phyloP scores from a whole-genome alignment of 2,329 filamentous ascomycete species.

The Bipolaris bicolor region DNA sequence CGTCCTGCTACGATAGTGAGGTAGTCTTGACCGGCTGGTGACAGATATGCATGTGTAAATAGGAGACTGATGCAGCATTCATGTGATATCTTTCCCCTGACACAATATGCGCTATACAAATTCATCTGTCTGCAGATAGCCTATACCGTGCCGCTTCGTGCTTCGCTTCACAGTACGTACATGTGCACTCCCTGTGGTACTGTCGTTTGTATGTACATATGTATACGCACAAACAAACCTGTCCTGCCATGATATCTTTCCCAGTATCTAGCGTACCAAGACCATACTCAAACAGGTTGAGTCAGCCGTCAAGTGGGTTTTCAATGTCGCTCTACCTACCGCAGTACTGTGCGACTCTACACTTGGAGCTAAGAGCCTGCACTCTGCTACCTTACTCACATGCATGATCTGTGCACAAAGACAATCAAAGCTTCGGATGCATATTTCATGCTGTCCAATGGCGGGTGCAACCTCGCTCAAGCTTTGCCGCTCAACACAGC shows the following conservation, averaged over 20 bases:
- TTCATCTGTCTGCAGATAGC: too few relatives aligned
- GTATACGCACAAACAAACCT: neutral
- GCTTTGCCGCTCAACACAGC: slow-evolving; percentile 21
- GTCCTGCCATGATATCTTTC: neutral
- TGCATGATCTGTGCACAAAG: neutral
- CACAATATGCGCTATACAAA: too few relatives aligned
- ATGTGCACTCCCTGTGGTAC: neutral
- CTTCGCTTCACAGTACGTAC: neutral
- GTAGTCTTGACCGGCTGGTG: neutral
- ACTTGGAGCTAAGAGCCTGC: neutral
- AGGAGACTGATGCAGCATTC: neutral
- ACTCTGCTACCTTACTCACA: neutral
- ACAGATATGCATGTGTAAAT: neutral
- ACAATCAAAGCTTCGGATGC: neutral
- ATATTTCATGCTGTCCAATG: neutral
- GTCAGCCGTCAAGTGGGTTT: neutral
- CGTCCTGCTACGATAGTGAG: neutral
- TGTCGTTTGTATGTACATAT: neutral
- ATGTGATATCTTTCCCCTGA: neutral
- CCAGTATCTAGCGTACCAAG: neutral
- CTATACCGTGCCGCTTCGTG: neutral
- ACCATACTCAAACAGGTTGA: neutral
- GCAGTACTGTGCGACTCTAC: neutral
- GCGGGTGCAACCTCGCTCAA: slow-evolving; percentile 7
- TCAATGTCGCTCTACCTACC: neutral